Base-by-base conservation (phyloP, 2,329 filamentous ascomycete species). In the Aaosphaeria arxii region DNA sequence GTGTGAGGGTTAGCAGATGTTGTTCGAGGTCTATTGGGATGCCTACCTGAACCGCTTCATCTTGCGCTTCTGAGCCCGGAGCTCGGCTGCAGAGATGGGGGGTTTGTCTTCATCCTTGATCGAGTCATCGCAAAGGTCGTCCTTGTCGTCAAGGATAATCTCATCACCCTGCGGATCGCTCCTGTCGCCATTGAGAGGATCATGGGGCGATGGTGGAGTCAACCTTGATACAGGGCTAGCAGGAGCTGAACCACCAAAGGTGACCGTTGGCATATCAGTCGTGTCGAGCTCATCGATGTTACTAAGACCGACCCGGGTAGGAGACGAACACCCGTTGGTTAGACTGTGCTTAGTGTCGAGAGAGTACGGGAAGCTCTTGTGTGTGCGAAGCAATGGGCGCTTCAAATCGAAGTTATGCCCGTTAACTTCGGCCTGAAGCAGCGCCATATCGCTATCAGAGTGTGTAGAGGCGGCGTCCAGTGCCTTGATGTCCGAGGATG, bases 21-120 rank as follows among this genome's bases (percentile, higher is more conserved):
- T 11, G 32, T 44, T 6, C 11, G 39, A 30, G 31, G 6, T 38
- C 28, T 38, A 28, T 11, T 5, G 11, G 30, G 5, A 31, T 5
- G 35, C 52, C 13, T 77, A 89, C 86, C 87, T 82, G 66, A 92
- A 92, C 49, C 89, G 79, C 77, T 92, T 92, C 88, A 79, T 80
- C 65, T 77, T 78, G 44, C 76, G 71, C 61, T 78, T 78, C 46
- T 75, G 74, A 6, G 74, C 74, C 32, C 75, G 67, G 24, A 77
- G 63, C 52, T 77, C 75, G 28, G 74, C 74, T 24, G 75, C 74
- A 6, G 75, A 74, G 64, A 77, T 71, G 4, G 65, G 63, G n/a
- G 58, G 61, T 42, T 63, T 67, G 3, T 66, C 61, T 11, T 68
- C 64, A 29, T 66, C 61, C 40, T 70, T 65, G 41, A 42, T 46